Evolutionary conservation across 1,139 yeast genomes (phyloP).

Genomic region (Suzukiozyma palmioleophila): DNA sequence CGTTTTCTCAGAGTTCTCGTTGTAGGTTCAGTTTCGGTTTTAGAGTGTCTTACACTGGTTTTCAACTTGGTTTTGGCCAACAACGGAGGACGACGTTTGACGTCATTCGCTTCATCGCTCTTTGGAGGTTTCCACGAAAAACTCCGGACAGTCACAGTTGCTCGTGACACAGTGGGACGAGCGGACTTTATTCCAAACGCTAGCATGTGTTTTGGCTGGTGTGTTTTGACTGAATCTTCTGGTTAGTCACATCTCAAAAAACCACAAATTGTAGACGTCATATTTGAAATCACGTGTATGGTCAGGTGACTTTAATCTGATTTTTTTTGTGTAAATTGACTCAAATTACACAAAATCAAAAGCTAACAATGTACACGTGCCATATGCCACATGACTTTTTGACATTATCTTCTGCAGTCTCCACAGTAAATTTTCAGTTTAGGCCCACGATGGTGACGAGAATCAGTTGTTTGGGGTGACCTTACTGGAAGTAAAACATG

Average conservation of each 20-base stretch:
- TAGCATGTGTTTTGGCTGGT: not conserved
- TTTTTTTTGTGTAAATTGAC: too few species aligned
- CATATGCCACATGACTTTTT: constrained; percentile 9
- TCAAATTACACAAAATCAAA: constrained; percentile 40
- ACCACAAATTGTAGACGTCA: not conserved
- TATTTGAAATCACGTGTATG: too few species aligned
- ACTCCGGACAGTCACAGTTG: not conserved
- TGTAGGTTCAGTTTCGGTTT: not conserved
- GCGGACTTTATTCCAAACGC: not conserved
- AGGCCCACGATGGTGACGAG: not conserved
- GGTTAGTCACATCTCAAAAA: not conserved
- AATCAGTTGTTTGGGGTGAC: too few species aligned
- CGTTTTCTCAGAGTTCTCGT: not conserved
- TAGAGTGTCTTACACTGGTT: constrained; percentile 52
- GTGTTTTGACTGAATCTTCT: not conserved
- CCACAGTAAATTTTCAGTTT: not conserved
- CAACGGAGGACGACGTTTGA: constrained; percentile 26
- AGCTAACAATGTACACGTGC: constrained; percentile 7
- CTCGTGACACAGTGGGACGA: too few species aligned
- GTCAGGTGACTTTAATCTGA: too few species aligned
- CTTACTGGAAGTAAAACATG: constrained; percentile 16
- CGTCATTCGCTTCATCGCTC: constrained; percentile 5
- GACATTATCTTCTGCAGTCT: not conserved
- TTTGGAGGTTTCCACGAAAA: constrained; percentile 12
- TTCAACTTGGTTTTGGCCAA: constrained; percentile 81